These are phyloP conservation scores for Phytopythium oedochilum DNA, from an alignment of 352 stramenopile genomes.

Conservation along the genomic window DNA sequence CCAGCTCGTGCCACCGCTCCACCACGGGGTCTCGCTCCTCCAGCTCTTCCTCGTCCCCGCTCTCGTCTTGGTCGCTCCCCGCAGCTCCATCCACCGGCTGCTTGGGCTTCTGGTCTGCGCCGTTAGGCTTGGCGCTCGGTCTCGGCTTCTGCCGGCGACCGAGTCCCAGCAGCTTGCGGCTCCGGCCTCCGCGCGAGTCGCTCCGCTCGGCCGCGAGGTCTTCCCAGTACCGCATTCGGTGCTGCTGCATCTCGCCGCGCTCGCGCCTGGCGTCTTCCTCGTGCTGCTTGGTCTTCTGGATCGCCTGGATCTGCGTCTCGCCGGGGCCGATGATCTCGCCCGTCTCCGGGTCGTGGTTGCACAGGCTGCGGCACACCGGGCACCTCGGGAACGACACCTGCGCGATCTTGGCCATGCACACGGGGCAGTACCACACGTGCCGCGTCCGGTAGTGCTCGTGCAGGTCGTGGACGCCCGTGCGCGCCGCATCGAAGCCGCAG, in stretches of 20 bases:
- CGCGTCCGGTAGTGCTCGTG: conserved; percentile 63
- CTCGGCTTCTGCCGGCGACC: neutral
- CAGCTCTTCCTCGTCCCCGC: neutral
- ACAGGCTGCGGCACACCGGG: conserved; percentile 56
- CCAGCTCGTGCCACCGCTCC: conserved; percentile 10
- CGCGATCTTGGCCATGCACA: conserved; percentile 63
- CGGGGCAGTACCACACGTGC: conserved; percentile 77
- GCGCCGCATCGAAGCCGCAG: conserved; percentile 37
- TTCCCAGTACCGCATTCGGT: conserved; percentile 63
- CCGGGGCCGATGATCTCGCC: conserved; percentile 57
- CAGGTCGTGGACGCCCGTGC: conserved; percentile 62
- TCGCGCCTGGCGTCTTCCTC: conserved; percentile 38
- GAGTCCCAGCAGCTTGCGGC: conserved; percentile 33
- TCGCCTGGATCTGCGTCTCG: conserved; percentile 42
- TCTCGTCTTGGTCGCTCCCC: neutral
- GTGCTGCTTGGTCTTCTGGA: conserved; percentile 35
- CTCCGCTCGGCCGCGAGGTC: conserved; percentile 32
- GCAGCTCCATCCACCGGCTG: neutral
- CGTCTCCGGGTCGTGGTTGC: conserved; percentile 46
- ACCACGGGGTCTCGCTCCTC: conserved; percentile 9
- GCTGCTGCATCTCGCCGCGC: conserved; percentile 53
- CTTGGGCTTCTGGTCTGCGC: neutral
- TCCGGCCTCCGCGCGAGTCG: conserved; percentile 11
- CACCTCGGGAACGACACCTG: conserved; percentile 64
- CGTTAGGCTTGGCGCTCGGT: neutral